Evolutionary conservation across 108 stramenopile genomes (phyloP), one percentile per base, ranked within the genome.

Genomic region (Parietichytrium sp.): DNA sequence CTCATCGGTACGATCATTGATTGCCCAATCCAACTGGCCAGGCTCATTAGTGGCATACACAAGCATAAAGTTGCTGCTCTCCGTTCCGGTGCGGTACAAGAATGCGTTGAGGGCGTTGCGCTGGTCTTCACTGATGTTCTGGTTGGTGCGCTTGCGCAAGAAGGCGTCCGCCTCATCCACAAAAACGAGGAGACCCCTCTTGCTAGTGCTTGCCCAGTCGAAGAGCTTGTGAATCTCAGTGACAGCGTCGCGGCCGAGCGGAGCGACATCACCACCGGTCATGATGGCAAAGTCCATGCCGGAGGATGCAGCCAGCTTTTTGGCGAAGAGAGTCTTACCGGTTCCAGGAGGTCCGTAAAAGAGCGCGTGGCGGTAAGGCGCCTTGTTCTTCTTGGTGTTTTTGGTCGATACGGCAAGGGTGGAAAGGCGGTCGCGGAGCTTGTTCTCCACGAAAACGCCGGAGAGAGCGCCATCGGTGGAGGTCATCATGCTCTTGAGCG

Each of bases 111-210:
- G 85, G 13, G 92, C 92, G 79, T 93, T 93, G 55, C 93, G 90
- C 13, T 88, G 61, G 38, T 88, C 86, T 47, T 91, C 85, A 25
- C 79, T 85, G 84, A 92, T 81, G 42, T 78, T 15, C 13, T 36
- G 52, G 25, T 87, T 55, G 48, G 83, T 86, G 42, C 93, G 82
- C 29, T 80, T 87, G 48, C 80, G 51, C 47, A 94, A 87, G 61
- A 94, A 93, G 38, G 91, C 93, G 54, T 94, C 93, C 2, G 92
- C 92, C 83, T 94, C 94, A 82, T 94, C 94, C 55, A 94, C 92
- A 83, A 94, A 93, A 3, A 94, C 83, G 7, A 94, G 78, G 10
- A 93, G 83, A 3, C 94, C 94, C 36, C 86, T 86, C 1, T 79
- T 82, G 55, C 82, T 80, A 52, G 80, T 81, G 81, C 86, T 88